phyloP scores from a whole-genome alignment of 352 stramenopile species.

The Pythium brachiatum region DNA sequence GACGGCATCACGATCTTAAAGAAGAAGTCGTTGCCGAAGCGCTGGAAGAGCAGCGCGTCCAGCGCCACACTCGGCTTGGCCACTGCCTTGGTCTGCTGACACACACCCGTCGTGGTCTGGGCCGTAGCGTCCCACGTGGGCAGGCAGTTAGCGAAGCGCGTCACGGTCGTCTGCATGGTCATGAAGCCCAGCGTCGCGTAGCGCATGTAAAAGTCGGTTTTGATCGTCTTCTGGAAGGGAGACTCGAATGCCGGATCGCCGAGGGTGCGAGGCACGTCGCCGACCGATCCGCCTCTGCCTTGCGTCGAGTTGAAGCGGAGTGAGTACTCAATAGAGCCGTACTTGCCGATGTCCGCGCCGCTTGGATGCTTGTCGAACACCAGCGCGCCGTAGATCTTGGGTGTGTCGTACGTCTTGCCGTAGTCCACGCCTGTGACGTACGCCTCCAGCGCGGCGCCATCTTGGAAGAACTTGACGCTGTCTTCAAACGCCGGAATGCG shows the following conservation, averaged over 20 bases:
- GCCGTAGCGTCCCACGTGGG: constrained; percentile 39
- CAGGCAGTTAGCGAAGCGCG: constrained; percentile 58
- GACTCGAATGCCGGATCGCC: constrained; percentile 45
- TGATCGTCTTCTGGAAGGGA: constrained; percentile 44
- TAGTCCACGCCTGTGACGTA: constrained; percentile 46
- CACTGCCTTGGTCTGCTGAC: constrained; percentile 39
- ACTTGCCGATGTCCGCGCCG: constrained; percentile 39
- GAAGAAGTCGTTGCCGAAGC: constrained; percentile 39
- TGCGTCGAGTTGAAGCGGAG: constrained; percentile 62
- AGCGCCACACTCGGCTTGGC: constrained; percentile 21
- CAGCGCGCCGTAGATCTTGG: constrained; percentile 57
- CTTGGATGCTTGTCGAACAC: constrained; percentile 57
- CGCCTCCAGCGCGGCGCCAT: constrained; percentile 36
- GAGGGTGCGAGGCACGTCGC: constrained; percentile 41
- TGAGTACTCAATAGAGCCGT: constrained; percentile 55
- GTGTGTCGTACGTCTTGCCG: constrained; percentile 36
- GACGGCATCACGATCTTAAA: constrained; percentile 2
- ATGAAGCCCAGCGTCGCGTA: constrained; percentile 58
- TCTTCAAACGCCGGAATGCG: constrained; percentile 51
- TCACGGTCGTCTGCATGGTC: constrained; percentile 62
- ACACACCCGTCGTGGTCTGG: constrained; percentile 39
- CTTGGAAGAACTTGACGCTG: constrained; percentile 61
- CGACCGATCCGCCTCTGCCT: constrained; percentile 16
- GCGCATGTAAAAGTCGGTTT: constrained; percentile 34
- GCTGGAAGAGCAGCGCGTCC: constrained; percentile 21